Evolutionary conservation across 495 filamentous ascomycete genomes (phyloP), one percentile per base, ranked within the genome.

Genomic region (Venustampulla echinocandica): DNA sequence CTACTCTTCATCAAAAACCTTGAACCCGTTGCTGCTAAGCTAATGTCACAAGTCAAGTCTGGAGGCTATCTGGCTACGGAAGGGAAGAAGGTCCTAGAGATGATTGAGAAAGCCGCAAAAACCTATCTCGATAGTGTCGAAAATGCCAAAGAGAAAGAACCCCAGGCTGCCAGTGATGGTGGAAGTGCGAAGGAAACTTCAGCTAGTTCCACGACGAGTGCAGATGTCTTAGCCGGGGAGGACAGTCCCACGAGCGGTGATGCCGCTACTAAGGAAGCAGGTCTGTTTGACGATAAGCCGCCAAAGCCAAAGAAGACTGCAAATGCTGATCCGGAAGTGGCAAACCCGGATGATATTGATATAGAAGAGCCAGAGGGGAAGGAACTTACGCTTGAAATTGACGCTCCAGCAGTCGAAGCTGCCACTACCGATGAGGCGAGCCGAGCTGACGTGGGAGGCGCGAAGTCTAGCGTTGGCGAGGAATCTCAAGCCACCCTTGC

Each of bases 321-420:
- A 1, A 44, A 20, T 17, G 11, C 38, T 56, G 44, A 65, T 45
- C 27, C 50, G 22, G 37, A 61, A 61, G 44, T 48, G 2, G 54
- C 56, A 1, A 58, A 61, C 19, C 69, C 70, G 0, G 69, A 75
- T 5, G 70, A 74, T 46, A 70, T 75, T 34, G 53, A 72, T 35
- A 64, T 74, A 14, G 64, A 67, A 43, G 60, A 57, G 42, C 71
- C 69, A 0, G 67, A 69, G 37, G 64, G 61, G 15, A 24, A 30
- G 15, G 53, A 56, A 15, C 21, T 52, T 37, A 22, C 35, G n/a
- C 15, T 40, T 27, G 47, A 52, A 11, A 25, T 36, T 19, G 45
- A 42, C 7, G 18, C 2, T 2, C 15, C 37, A 41, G 27, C 35
- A 7, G 42, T 14, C 11, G 44, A 20, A 6, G 35, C 9, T 3